These are phyloP conservation scores for Eucalyptus tenuipes DNA, from an alignment of 345 rosid species.

Conservation along the genomic window DNA sequence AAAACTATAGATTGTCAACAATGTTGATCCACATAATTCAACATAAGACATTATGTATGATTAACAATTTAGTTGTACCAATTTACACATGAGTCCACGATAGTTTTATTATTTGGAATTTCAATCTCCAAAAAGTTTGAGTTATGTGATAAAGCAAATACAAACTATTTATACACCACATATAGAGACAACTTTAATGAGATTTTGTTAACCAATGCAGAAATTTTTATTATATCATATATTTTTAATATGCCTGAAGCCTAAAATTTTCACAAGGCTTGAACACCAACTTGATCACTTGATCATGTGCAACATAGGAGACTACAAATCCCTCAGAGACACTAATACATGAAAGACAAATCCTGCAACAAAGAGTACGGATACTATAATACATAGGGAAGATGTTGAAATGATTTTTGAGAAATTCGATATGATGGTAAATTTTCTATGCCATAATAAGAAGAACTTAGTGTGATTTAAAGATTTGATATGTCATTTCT, in stretches of 20 bases:
- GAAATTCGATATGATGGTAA: not conserved
- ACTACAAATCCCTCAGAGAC: not conserved
- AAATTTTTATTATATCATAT: too few relatives aligned
- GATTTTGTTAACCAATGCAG: not conserved
- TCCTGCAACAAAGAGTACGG: rapidly evolving
- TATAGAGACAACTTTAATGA: not conserved
- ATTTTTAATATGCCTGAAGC: not conserved
- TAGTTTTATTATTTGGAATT: too few relatives aligned
- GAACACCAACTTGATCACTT: not conserved
- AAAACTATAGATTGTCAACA: too few relatives aligned
- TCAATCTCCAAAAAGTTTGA: not conserved
- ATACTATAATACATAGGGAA: not conserved
- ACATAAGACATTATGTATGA: too few relatives aligned
- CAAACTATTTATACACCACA: not conserved
- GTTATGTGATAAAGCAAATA: not conserved
- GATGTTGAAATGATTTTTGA: not conserved
- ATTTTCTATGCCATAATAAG: not conserved
- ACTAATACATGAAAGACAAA: too few relatives aligned
- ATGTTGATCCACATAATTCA: too few relatives aligned
- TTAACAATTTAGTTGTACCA: too few relatives aligned
- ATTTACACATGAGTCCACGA: not conserved
- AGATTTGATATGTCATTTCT: too few relatives aligned
- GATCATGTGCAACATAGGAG: not conserved
- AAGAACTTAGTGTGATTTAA: not conserved
- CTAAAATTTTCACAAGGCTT: not conserved